Evolutionary conservation across 768 basidiomycete genomes (phyloP), one percentile per base, ranked within the genome.

Genomic region (Dentipellis fragilis): DNA sequence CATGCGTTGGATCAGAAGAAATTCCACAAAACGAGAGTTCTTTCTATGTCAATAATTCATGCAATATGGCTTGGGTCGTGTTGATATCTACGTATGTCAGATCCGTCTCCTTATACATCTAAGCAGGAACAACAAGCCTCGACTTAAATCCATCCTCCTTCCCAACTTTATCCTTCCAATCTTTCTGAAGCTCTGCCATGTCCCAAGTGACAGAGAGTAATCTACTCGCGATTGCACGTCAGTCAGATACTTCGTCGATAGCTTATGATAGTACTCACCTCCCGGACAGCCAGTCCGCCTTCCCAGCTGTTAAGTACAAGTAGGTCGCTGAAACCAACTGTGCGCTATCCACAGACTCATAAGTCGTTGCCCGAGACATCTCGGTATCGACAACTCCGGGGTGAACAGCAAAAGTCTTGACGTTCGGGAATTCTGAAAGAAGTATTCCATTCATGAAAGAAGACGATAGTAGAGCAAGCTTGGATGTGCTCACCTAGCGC

Each of bases 301-400:
- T 58, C 12, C 63, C 61, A 53, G 56, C 58, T 0, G 61, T 64
- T 19, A 64, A 21, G 16, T 55, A 58, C 29, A 63, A n/a, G 21
- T 45, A 52, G 5, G 63, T 63, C 0, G 63, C 59, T 3, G 52
- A 53, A 29, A 34, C 16, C 29, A 51, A 17, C 50, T 11, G 16
- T 6, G 36, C 6, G 12, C 6, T 36, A 21, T 51, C 23, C 23
- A 36, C n/a, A 7, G 23, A n/a, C n/a, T 21, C n/a, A 12, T 21
- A 49, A 2, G 23, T 36, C 23, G 23, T 51, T 16, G 16, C 12
- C 16, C 10, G 12, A 16, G 29, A 6, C 17, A 36, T 35, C 12
- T 38, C 36, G 50, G 42, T 45, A n/a, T 29, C 50, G 10, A 51
- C 36, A 10, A 51, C 10, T 16, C 50, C 50, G n/a, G 50, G 50